phyloP scores from a whole-genome alignment of 2,329 filamentous ascomycete species.

The Fusarium devonianum region DNA sequence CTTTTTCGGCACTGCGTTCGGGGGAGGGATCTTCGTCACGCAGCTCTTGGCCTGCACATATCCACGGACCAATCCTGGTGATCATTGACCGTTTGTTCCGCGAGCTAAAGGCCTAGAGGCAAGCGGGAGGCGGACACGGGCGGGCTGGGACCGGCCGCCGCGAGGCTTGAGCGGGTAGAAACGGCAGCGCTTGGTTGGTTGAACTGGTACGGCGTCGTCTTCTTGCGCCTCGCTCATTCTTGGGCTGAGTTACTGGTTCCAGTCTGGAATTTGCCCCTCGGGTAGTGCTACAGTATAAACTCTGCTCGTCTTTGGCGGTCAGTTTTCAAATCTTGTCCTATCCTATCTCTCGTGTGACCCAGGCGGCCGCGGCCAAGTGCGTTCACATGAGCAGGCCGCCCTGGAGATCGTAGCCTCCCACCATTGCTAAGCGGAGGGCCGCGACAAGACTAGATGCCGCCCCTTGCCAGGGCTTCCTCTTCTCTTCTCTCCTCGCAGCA shows the following conservation, averaged over 20 bases:
- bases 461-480: conserved; percentile 25
- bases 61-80: conserved; percentile 31
- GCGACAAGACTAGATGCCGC: conserved; percentile 22
- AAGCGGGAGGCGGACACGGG: conserved; percentile 18
- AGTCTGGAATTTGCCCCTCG: conserved; percentile 28
- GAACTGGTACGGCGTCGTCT: conserved; percentile 5
- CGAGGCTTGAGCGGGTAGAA: conserved; percentile 28
- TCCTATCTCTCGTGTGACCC: conserved; percentile 34
- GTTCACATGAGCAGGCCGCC: conserved; percentile 35
- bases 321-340: conserved; percentile 21
- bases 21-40: conserved; percentile 8
- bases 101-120: conserved; percentile 9
- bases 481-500: conserved; percentile 20
- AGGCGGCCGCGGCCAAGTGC: conserved; percentile 22
- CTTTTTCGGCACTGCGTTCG: conserved; percentile 28
- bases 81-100: conserved; percentile 18
- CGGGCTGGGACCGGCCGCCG: conserved; percentile 41
- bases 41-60: conserved; percentile 19
- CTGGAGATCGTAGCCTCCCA: conserved; percentile 26
- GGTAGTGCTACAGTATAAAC: conserved; percentile 28
- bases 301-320: conserved; percentile 37
- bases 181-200: conserved; percentile 35
- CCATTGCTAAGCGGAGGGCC: conserved; percentile 8
- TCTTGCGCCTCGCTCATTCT: conserved; percentile 29
- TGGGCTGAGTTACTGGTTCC: conserved; percentile 16